These are phyloP conservation scores for Drechslerella stenobrocha DNA, from an alignment of 2,329 filamentous ascomycete genomes.

Conservation along the genomic window DNA sequence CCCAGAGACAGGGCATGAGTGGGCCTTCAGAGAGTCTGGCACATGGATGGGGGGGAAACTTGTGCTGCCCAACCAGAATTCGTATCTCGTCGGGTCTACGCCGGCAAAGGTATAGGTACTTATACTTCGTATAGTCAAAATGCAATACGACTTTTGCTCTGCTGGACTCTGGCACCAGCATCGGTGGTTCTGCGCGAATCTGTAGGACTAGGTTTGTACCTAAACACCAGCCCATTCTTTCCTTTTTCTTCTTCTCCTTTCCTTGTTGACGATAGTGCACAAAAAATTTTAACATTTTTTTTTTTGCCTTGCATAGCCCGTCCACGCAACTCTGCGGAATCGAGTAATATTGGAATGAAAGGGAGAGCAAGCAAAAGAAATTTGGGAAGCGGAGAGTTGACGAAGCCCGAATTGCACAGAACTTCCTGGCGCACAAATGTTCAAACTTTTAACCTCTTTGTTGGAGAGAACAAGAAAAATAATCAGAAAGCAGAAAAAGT, in stretches of 20 bases:
- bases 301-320: constrained; percentile 1
- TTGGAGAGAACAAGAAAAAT: constrained; percentile 9
- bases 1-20: constrained; percentile 10
- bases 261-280: constrained; percentile 6
- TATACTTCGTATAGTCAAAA: not conserved
- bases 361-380: constrained; percentile 14
- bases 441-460: constrained; percentile 14
- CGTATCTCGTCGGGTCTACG: constrained; percentile 21
- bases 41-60: not conserved
- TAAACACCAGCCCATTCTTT: constrained; percentile 23
- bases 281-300: constrained; percentile 4
- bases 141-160: constrained; percentile 13
- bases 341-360: constrained; percentile 2
- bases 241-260: constrained; percentile 18
- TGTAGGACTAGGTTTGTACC: constrained; percentile 33
- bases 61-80: constrained; percentile 37
- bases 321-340: constrained; percentile 3
- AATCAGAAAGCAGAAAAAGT: not conserved
- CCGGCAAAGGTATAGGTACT: constrained; percentile 6
- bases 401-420: constrained; percentile 16
- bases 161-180: constrained; percentile 7
- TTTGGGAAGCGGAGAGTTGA: constrained; percentile 7
- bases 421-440: constrained; percentile 27
- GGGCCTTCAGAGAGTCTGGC: not conserved
- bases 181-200: constrained; percentile 9